Base-by-base conservation (phyloP, 768 basidiomycete genomes). In the Podaxis sp. region DNA sequence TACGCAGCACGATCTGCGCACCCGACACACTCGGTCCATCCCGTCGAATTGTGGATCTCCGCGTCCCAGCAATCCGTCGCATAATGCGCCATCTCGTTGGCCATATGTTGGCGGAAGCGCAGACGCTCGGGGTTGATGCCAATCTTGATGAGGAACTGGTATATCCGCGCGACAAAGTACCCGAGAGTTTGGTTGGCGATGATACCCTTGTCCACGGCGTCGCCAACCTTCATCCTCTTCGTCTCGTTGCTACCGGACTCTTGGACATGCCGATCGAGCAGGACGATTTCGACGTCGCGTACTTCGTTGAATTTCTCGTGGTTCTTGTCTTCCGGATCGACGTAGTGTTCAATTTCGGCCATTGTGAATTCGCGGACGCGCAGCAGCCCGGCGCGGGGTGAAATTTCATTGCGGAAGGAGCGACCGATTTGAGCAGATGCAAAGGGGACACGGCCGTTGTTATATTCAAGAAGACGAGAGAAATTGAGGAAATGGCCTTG, bases 401-500 rank as follows among this genome's bases (percentile, higher is more conserved):
- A 96, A 68, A 99, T 98, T 74, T 98, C 97, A 73, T 99, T 99
- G 57, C 97, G 87, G 85, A 99, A 99, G 17, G 92, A 87, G 57
- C 92, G 88, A 37, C 97, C 97, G 66, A 99, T 92, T 74, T 97
- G 95, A 1, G 97, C 97, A 50, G 94, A 97, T 12, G 96, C 97
- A 72, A 98, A 99, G 0, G 96, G 97, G 22, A 99, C 79, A 22
- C 92, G 90, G 12, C 94, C 93, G 73, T 98, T 97, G 82, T 98
- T 98, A 85, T 96, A 98, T 52, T 98, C 97, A 63, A 98, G 90
- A 33, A 98, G 83, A 17, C 96, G 91, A 65, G 88, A 88, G 79
- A 99, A 99, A 82, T 98, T 98, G 73, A 98, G 86, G 82, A 98
- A 99, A 75, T 98, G 97, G 58, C 96, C 94, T 71, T 98, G 96